Conservation (phyloP, 371 early-diverging fungal genomes). For the Lichtheimia ramosa region DNA sequence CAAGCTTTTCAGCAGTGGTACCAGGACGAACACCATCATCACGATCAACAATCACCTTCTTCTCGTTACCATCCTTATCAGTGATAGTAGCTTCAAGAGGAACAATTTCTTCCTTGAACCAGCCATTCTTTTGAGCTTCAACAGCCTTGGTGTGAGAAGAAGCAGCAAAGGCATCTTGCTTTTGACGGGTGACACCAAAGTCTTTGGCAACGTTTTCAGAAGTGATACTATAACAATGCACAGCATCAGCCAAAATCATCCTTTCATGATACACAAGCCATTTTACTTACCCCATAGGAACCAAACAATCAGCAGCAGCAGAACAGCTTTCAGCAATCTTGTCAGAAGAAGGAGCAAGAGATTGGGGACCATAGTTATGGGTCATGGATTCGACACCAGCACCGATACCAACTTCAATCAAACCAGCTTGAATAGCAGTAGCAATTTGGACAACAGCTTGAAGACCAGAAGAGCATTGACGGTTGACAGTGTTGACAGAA, state of each 20-base stretch:
- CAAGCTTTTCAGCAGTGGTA: constrained; percentile 78
- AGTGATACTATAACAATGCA: constrained; percentile 60
- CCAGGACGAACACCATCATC: constrained; percentile 95
- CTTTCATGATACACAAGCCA: neutral
- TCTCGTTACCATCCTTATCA: constrained; percentile 74
- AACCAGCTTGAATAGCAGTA: constrained; percentile 86
- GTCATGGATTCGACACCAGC: constrained; percentile 99
- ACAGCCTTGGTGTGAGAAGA: constrained; percentile 79
- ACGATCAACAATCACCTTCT: constrained; percentile 59
- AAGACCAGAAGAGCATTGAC: constrained; percentile 97
- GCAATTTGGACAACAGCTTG: constrained; percentile 94
- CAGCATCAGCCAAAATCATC: neutral
- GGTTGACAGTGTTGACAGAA: constrained; percentile 89
- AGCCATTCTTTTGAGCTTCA: constrained; percentile 87
- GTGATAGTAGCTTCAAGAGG: constrained; percentile 80
- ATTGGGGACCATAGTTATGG: constrained; percentile 80
- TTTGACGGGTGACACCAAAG: constrained; percentile 76
- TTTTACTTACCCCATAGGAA: constrained; percentile 79
- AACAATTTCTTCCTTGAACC: constrained; percentile 92
- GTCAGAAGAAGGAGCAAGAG: constrained; percentile 76
- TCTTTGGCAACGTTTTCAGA: constrained; percentile 96
- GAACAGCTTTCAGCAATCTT: constrained; percentile 66
- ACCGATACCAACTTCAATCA: constrained; percentile 95
- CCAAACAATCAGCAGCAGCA: constrained; percentile 80
- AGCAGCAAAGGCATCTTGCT: constrained; percentile 91